Base-by-base conservation (phyloP, 176 grass and related monocot genomes). In the Thinopyrum elongatum region DNA sequence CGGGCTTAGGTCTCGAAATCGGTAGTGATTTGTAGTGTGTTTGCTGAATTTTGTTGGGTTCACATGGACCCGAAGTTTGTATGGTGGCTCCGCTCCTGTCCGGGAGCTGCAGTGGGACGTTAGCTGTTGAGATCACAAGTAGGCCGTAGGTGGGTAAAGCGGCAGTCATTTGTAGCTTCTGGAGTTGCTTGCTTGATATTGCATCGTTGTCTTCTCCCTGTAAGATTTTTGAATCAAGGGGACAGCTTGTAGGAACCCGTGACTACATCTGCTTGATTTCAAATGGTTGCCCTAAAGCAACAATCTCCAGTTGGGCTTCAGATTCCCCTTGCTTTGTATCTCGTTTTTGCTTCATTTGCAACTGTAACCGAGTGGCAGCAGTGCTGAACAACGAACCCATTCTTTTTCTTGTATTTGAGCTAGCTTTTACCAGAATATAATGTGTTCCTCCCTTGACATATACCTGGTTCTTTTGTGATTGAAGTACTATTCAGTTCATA, bases 121-220 rank as follows among this genome's bases (percentile, higher is more conserved):
- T 70, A 76, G 36, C 49, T 82, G 26, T 36, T 62, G 36, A 63
- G 65, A 81, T 82, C 70, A 89, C 66, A 34, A 25, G 33, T 83
- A 65, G 33, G 79, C 77, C 72, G 26, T 83, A 65, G 33, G 79
- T 82, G 71, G 46, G 61, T 19, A 30, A 82, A 19, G 47, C 57
- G 27, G 25, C 68, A 79, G 23, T 46, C 77, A 11, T 62, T 29
- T 38, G 28, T 71, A 53, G 60, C 75, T 86, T 86, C 62, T 77
- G 76, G 57, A 19, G 38, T 64, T 82, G 41, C 29, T 70, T 82
- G 65, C 38, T 69, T 53, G 75, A 63, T 72, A 39, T 41, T 65
- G 15, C 58, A 27, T 16, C n/a, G 3, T 22, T 30, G 17, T 84
- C 27, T 51, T 49, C 21, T 72, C 64, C 26, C 12, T 4, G 35